Conservation (phyloP, 2,329 filamentous ascomycete genomes). For the Diplodia sapinea region DNA sequence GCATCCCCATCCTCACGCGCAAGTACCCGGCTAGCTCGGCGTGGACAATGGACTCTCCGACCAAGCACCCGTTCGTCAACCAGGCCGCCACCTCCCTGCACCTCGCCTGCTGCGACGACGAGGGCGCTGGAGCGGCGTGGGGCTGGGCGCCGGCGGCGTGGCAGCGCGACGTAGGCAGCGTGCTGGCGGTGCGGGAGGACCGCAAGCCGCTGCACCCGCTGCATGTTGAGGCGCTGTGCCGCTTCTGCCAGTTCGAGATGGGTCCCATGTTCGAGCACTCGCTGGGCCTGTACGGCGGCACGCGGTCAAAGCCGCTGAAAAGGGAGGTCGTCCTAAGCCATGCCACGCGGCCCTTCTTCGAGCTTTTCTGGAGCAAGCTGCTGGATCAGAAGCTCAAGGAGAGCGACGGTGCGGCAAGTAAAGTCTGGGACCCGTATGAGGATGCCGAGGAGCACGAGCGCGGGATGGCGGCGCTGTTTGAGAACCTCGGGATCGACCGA, state of each 20-base stretch:
- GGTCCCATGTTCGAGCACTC: constrained; percentile 2
- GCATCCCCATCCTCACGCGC: constrained; percentile 2
- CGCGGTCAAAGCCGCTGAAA: not conserved
- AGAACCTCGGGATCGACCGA: not conserved
- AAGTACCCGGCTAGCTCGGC: not conserved
- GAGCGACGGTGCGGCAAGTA: not conserved
- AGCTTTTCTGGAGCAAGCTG: not conserved
- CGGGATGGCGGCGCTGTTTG: not conserved
- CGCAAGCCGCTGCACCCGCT: constrained; percentile 11
- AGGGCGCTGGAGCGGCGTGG: not conserved
- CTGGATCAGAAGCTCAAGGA: not conserved
- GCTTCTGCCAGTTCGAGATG: constrained; percentile 11
- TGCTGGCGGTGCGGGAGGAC: constrained; percentile 11
- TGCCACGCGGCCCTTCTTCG: not conserved
- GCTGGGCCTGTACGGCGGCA: not conserved
- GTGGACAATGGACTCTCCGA: not conserved
- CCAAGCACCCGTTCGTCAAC: not conserved
- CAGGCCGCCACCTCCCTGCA: constrained; percentile 7
- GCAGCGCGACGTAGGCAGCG: constrained; percentile 3
- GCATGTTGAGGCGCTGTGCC: constrained; percentile 5
- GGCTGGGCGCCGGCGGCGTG: not conserved
- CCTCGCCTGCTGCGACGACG: constrained; percentile 1
- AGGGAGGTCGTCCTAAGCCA: not conserved
- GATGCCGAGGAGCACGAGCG: not conserved
- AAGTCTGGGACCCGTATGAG: not conserved